A percentile compares a stretch with the other conserved stretches of the same genome.
Evolutionary conservation across 2,329 filamentous ascomycete species (phyloP).

Genomic region (Stachybotrys chartarum): DNA sequence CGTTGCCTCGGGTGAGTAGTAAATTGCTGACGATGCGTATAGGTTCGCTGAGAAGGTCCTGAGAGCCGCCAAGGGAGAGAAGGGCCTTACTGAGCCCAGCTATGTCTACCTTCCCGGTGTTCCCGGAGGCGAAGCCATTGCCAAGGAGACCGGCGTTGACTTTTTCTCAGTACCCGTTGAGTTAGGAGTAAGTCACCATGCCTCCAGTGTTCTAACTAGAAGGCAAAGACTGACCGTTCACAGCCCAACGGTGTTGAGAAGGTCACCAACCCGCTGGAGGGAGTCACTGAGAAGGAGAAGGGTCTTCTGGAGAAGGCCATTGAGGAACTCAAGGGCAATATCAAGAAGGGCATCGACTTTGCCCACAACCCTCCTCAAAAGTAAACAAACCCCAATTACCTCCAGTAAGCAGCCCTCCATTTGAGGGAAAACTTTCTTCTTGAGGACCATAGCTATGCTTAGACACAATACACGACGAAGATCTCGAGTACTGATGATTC

Average conservation of each 20-base stretch:
- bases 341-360: conserved; percentile 88
- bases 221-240: background rate
- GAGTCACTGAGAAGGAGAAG: conserved; percentile 82
- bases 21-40: background rate
- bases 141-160: conserved; percentile 75
- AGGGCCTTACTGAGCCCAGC: conserved; percentile 88
- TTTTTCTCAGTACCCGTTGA: conserved; percentile 97
- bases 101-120: conserved; percentile 94
- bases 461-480: conserved; percentile 26
- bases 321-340: conserved; percentile 82
- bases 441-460: conserved; percentile 23
- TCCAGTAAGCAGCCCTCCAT: conserved; percentile 11
- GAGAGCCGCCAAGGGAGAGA: conserved; percentile 80
- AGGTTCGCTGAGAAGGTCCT: conserved; percentile 94
- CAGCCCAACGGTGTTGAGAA: conserved; percentile 81
- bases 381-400: conserved; percentile 45
- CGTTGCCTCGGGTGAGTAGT: background rate
- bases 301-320: conserved; percentile 69
- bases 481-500: conserved; percentile 27
- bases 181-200: conserved; percentile 68
- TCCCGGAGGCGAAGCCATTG: conserved; percentile 76
- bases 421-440: background rate
- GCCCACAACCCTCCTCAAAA: conserved; percentile 82
- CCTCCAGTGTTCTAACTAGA: background rate
- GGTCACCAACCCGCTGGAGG: conserved; percentile 69